Percentiles rank a stretch among this genome's conserved stretches.
These are phyloP conservation scores for Fagus crenata DNA, from an alignment of 306 rosid genomes.

Conservation along the genomic window DNA sequence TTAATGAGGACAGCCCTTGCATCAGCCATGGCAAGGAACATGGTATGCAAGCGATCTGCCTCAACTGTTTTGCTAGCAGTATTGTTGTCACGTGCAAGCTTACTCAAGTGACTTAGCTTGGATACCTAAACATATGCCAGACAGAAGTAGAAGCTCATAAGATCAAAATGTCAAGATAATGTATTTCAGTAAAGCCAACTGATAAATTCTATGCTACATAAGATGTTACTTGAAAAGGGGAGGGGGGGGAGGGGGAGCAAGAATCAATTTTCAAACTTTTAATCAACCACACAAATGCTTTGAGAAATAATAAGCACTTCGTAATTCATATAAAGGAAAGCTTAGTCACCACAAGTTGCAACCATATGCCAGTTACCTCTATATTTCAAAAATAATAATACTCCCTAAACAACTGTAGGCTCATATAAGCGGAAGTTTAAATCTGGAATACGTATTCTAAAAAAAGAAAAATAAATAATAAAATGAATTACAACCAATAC, in stretches of 20 bases:
- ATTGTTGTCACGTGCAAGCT: constrained; percentile 89
- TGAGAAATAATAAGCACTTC: background rate
- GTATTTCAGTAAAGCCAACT: background rate
- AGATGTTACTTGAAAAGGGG: background rate
- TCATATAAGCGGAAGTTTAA: no score
- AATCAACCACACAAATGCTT: background rate
- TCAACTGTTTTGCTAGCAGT: constrained; percentile 78
- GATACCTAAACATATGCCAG: constrained; percentile 62
- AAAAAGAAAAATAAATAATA: background rate
- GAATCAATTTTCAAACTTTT: background rate
- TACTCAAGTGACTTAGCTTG: constrained; percentile 87
- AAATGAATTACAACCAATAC: background rate
- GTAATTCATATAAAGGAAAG: background rate
- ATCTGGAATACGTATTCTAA: no score
- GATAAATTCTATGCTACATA: background rate
- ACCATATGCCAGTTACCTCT: background rate
- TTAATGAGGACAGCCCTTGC: constrained; percentile 95
- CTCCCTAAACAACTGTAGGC: no score
- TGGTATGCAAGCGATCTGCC: constrained; percentile 95
- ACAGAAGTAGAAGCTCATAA: constrained; percentile 21
- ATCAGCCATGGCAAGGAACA: constrained; percentile 99
- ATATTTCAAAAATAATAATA: background rate
- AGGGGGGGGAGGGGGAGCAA: no score
- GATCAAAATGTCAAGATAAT: background rate
- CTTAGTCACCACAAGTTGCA: background rate